phyloP scores from a whole-genome alignment of 768 basidiomycete genomes.

The Naganishia friedmannii region DNA sequence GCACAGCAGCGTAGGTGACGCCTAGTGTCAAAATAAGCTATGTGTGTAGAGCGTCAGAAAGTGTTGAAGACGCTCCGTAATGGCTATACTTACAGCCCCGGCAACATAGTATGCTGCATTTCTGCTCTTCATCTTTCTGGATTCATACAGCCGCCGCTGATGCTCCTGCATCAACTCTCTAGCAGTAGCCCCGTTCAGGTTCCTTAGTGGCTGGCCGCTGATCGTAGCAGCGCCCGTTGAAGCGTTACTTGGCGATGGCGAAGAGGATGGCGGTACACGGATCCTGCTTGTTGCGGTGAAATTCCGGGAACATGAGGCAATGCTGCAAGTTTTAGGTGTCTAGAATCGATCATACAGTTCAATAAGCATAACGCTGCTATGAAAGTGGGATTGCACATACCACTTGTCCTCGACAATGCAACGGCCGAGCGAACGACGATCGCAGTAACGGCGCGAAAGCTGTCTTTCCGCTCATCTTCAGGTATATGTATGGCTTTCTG shows the following conservation, averaged over 20 bases:
- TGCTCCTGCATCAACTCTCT: constrained; percentile 26
- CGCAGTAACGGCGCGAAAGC: constrained; percentile 2
- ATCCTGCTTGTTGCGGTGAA: constrained; percentile 2
- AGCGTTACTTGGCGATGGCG: constrained; percentile 6
- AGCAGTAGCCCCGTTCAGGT: constrained; percentile 1
- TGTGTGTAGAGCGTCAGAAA: not conserved
- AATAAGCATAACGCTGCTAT: not conserved
- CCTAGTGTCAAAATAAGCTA: constrained; percentile 78
- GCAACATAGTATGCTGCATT: constrained; percentile 29
- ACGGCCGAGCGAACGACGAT: not conserved
- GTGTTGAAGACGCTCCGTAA: not conserved
- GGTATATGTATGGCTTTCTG: not conserved
- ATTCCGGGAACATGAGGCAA: not conserved
- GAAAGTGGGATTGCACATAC: not conserved
- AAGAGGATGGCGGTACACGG: constrained; percentile 3
- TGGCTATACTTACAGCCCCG: constrained; percentile 20
- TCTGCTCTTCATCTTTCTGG: constrained; percentile 27
- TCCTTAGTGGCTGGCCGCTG: not conserved
- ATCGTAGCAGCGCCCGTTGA: not conserved
- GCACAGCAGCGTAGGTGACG: constrained; percentile 93
- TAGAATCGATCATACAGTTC: not conserved
- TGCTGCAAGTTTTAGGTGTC: not conserved
- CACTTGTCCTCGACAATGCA: constrained; percentile 4
- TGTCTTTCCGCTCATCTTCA: not conserved
- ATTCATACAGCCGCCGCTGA: constrained; percentile 27